A percentile compares a stretch with the other conserved stretches of the same genome.
Conservation (phyloP, 805 yeast genomes). For the Ogataea chonburiensis region DNA sequence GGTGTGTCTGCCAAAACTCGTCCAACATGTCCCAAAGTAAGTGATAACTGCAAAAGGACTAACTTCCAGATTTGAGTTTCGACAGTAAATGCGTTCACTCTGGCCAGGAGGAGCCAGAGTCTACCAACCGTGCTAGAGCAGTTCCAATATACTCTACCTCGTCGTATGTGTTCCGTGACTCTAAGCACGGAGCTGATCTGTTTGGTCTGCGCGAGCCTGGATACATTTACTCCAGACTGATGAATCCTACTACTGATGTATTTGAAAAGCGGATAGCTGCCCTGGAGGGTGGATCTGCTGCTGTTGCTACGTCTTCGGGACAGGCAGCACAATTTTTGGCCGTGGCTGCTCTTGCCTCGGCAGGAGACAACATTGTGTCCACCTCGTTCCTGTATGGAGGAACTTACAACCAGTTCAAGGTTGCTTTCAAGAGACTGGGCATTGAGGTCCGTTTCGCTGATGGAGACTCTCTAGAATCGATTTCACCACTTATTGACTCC, state of each 20-base stretch:
- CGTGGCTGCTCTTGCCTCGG: slow-evolving; percentile 75
- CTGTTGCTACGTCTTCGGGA: slow-evolving; percentile 89
- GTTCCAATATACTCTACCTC: slow-evolving; percentile 92
- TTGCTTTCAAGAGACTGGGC: slow-evolving; percentile 80
- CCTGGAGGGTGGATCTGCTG: slow-evolving; percentile 89
- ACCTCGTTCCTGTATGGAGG: slow-evolving; percentile 92
- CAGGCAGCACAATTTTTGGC: slow-evolving; percentile 94
- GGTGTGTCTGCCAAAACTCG: too few species aligned
- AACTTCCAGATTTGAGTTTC: slow-evolving; percentile 55
- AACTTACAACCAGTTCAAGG: slow-evolving; percentile 92
- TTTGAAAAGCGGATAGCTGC: slow-evolving; percentile 92
- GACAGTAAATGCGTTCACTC: slow-evolving; percentile 95
- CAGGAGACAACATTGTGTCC: slow-evolving; percentile 88
- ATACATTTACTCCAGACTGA: slow-evolving; percentile 82
- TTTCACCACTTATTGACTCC: slow-evolving; percentile 71
- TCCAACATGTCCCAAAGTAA: slow-evolving; percentile 7
- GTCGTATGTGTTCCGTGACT: slow-evolving; percentile 83
- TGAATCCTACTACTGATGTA: slow-evolving; percentile 90
- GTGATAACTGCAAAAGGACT: neutral
- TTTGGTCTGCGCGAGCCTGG: slow-evolving; percentile 85
- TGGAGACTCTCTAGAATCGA: slow-evolving; percentile 73
- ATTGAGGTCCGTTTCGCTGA: slow-evolving; percentile 81
- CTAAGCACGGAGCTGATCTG: slow-evolving; percentile 88
- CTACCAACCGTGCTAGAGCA: slow-evolving; percentile 73
- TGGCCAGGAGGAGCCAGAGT: slow-evolving; percentile 73